phyloP scores from a whole-genome alignment of 345 rosid genomes.

The Arabidopsis arenosa region DNA sequence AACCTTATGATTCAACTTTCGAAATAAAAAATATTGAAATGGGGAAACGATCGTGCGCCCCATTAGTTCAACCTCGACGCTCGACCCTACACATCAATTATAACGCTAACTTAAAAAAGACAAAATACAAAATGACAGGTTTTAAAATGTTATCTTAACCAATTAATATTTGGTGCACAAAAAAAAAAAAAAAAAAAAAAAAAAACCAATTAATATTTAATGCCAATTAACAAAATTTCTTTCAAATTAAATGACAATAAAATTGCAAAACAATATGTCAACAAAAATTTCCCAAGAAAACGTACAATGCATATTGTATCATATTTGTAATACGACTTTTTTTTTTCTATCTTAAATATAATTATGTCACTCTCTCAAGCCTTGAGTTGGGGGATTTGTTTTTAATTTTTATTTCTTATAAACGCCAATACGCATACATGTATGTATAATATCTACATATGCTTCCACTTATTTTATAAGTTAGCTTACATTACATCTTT shows the following conservation, averaged over 20 bases:
- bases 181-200: too few species aligned
- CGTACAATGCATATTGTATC: neutral
- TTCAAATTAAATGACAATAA: neutral
- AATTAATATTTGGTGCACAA: slow-evolving; percentile 29
- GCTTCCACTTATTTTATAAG: slow-evolving; percentile 41
- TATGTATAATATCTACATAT: slow-evolving; percentile 17
- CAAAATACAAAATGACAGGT: slow-evolving; percentile 31
- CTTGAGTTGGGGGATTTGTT: slow-evolving; percentile 21
- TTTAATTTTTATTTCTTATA: neutral
- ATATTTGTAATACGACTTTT: neutral
- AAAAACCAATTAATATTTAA: slow-evolving; percentile 21
- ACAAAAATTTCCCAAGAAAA: neutral
- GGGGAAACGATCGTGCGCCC: slow-evolving; percentile 48
- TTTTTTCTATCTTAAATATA: neutral
- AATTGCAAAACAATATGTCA: neutral
- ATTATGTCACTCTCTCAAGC: slow-evolving; percentile 20
- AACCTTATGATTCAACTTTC: slow-evolving; percentile 38
- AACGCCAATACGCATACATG: neutral
- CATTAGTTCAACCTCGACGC: slow-evolving; percentile 49
- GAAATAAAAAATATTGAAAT: slow-evolving; percentile 26
- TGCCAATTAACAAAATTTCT: neutral
- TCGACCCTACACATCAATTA: slow-evolving; percentile 51
- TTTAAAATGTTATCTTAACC: slow-evolving; percentile 36
- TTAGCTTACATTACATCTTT: slow-evolving; percentile 43
- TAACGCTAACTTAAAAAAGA: slow-evolving; percentile 41